A percentile compares a stretch with the other conserved stretches of the same genome.
These are phyloP conservation scores for Chalara sp. DNA, from an alignment of 2,329 filamentous ascomycete genomes.

Conservation along the genomic window DNA sequence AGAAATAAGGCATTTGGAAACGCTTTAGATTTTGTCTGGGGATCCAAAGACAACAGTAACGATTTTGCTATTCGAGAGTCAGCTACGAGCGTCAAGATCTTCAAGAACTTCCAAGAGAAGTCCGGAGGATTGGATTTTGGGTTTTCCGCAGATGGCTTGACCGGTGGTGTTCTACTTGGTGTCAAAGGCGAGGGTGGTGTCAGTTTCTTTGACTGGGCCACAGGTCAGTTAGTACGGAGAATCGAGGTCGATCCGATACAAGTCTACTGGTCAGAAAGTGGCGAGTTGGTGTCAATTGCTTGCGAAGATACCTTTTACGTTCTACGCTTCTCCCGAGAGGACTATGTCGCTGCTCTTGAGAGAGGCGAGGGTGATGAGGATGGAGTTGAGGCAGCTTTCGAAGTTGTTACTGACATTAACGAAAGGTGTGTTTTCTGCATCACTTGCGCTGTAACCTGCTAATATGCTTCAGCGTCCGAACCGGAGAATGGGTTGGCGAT, in stretches of 20 bases:
- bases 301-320: constrained; percentile 97
- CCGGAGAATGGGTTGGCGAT: constrained; percentile 96
- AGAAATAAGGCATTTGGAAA: constrained; percentile 97
- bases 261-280: constrained; percentile 97
- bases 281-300: constrained; percentile 85
- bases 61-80: constrained; percentile 97
- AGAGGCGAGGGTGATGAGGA: constrained; percentile 73
- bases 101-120: constrained; percentile 96
- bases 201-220: constrained; percentile 94
- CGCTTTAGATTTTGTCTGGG: constrained; percentile 95
- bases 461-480: constrained; percentile 59
- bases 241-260: constrained; percentile 70
- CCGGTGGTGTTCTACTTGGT: constrained; percentile 82
- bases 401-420: constrained; percentile 91
- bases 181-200: constrained; percentile 93
- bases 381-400: constrained; percentile 91
- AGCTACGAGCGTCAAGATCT: constrained; percentile 88
- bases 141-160: constrained; percentile 88
- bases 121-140: constrained; percentile 83
- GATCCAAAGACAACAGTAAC: constrained; percentile 93
- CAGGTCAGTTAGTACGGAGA: constrained; percentile 78
- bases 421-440: constrained; percentile 56
- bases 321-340: constrained; percentile 82
- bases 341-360: constrained; percentile 78
- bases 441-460: constrained; percentile 8